Evolutionary conservation across 2,329 filamentous ascomycete species (phyloP).

Genomic region (Dendrostoma leiphaemia): DNA sequence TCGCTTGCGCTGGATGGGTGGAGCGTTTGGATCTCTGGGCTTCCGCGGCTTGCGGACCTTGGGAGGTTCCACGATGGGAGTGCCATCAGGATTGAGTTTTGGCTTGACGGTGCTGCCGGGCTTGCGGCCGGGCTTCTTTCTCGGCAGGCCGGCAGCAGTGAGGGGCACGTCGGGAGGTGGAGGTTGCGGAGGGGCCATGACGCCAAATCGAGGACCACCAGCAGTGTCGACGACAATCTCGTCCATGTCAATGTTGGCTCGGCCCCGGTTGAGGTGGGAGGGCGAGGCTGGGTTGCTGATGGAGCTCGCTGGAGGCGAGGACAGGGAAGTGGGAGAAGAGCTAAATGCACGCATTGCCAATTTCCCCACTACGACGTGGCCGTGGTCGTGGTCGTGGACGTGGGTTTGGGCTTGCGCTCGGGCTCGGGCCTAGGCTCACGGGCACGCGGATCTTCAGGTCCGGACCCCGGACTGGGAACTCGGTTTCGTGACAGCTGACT

Average conservation of each 20-base stretch:
- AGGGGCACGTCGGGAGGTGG: constrained; percentile 42
- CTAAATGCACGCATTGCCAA: constrained; percentile 39
- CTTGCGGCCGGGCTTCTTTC: constrained; percentile 66
- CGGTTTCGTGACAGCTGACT: background rate
- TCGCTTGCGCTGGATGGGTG: constrained; percentile 52
- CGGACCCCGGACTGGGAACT: no score
- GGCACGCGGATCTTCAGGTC: constrained; percentile 1
- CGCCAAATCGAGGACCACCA: constrained; percentile 32
- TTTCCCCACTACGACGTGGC: constrained; percentile 28
- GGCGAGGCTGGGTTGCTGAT: constrained; percentile 50
- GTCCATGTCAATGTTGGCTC: constrained; percentile 42
- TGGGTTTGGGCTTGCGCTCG: no score
- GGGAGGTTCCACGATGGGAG: constrained; percentile 39
- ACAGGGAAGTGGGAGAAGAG: constrained; percentile 48
- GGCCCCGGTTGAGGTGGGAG: constrained; percentile 32
- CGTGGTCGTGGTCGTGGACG: no score
- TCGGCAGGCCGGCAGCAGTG: constrained; percentile 56
- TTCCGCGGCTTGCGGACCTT: constrained; percentile 56
- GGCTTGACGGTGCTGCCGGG: constrained; percentile 54
- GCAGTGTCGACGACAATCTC: constrained; percentile 48
- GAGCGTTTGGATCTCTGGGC: constrained; percentile 57
- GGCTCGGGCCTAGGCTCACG: no score
- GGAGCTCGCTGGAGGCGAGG: constrained; percentile 49
- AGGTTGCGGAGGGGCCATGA: constrained; percentile 27
- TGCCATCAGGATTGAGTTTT: constrained; percentile 35